Conservation (phyloP, 495 filamentous ascomycete species). For the Hypoxylon rickii region DNA sequence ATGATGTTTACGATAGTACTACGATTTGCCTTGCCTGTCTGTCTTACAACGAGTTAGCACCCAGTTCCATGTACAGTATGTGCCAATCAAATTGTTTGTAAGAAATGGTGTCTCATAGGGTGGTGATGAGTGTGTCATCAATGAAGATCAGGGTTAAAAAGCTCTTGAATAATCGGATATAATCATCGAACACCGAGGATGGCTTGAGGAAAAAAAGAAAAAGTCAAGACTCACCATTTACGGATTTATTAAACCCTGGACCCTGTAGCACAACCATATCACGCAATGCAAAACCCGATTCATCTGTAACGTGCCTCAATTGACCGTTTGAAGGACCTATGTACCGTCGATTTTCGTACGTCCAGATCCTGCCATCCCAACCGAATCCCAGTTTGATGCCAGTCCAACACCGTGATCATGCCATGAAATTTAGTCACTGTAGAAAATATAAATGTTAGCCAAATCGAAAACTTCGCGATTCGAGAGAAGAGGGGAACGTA, state of each 20-base stretch:
- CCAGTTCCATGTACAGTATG: constrained; percentile 27
- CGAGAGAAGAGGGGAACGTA: constrained; percentile 41
- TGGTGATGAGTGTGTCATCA: constrained; percentile 56
- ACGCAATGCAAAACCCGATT: constrained; percentile 17
- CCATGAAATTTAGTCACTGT: constrained; percentile 50
- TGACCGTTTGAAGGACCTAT: constrained; percentile 53
- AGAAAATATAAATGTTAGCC: constrained; percentile 22
- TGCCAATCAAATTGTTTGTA: constrained; percentile 18
- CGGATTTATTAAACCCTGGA: constrained; percentile 3
- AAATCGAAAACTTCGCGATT: not conserved
- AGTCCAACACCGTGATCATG: constrained; percentile 41
- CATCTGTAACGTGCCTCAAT: constrained; percentile 43
- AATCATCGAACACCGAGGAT: constrained; percentile 53
- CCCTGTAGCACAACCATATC: constrained; percentile 20
- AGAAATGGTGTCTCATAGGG: constrained; percentile 52
- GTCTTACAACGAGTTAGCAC: constrained; percentile 37
- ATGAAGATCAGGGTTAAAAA: constrained; percentile 61
- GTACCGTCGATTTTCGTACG: constrained; percentile 40
- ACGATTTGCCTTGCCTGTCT: constrained; percentile 4
- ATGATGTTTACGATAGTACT: constrained; percentile 1
- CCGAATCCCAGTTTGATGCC: constrained; percentile 44
- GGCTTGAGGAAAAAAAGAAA: constrained; percentile 16
- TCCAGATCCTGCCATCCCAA: constrained; percentile 44
- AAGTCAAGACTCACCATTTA: constrained; percentile 51
- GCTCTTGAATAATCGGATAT: constrained; percentile 54